Evolutionary conservation across 2,329 filamentous ascomycete genomes (phyloP).

Genomic region (Cryphonectria naterciae): DNA sequence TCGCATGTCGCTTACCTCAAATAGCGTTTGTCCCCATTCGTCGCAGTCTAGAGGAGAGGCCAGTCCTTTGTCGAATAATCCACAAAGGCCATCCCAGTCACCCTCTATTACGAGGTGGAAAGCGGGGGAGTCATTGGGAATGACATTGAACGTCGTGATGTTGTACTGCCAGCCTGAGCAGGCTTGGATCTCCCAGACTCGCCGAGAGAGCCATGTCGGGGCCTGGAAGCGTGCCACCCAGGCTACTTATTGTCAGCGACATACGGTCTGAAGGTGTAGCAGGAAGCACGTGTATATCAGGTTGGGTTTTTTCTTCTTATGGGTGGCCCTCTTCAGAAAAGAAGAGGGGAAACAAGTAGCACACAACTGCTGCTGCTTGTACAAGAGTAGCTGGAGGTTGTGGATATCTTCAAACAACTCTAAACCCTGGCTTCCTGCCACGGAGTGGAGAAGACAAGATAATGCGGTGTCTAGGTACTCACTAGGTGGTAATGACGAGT

Average conservation of each 20-base stretch:
- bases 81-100: slow-evolving; percentile 7
- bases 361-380: too few relatives aligned
- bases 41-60: slow-evolving; percentile 14
- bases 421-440: not conserved
- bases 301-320: not conserved
- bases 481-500: not conserved
- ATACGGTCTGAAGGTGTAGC: not conserved
- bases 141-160: not conserved
- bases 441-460: not conserved
- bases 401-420: not conserved
- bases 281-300: not conserved
- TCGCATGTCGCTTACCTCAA: not conserved
- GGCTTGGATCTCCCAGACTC: slow-evolving; percentile 7
- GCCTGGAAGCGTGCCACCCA: slow-evolving; percentile 3
- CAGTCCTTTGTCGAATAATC: not conserved
- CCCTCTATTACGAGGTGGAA: not conserved
- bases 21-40: not conserved
- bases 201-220: slow-evolving; percentile 10
- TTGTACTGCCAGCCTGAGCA: slow-evolving; percentile 13
- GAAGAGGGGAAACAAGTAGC: too few relatives aligned
- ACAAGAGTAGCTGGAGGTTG: too few relatives aligned
- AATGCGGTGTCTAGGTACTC: not conserved
- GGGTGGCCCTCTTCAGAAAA: not conserved
- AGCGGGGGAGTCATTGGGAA: not conserved
- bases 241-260: not conserved